phyloP scores from a whole-genome alignment of 345 rosid genomes.

The Excoecaria cochinchinensis region DNA sequence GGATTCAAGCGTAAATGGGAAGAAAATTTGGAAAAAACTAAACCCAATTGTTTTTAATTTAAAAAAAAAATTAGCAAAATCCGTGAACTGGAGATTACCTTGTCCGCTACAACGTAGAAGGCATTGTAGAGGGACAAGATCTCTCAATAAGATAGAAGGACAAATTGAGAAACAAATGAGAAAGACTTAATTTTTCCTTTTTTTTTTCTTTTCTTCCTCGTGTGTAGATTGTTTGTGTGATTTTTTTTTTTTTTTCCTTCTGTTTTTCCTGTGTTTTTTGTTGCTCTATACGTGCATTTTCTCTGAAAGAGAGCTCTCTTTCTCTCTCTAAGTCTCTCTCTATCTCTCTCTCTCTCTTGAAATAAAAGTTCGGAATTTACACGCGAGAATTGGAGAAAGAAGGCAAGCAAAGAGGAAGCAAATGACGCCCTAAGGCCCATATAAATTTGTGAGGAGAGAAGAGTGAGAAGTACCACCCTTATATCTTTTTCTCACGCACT shows the following conservation, averaged over 20 bases:
- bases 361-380: conserved; percentile 27
- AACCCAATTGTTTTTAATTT: neutral
- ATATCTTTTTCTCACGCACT: too few relatives aligned
- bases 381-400: conserved; percentile 23
- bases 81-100: conserved; percentile 30
- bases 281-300: neutral
- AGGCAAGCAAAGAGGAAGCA: neutral
- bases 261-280: neutral
- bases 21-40: neutral
- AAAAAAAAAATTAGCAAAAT: neutral
- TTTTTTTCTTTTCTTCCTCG: neutral
- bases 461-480: neutral
- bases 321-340: neutral
- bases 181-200: neutral
- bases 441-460: neutral
- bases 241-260: neutral
- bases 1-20: conserved; percentile 23
- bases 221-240: neutral
- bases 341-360: neutral
- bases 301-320: conserved; percentile 3
- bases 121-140: conserved; percentile 45
- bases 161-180: neutral
- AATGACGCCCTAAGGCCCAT: conserved; percentile 18
- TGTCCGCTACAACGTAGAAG: conserved; percentile 39
- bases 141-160: conserved; percentile 3